Evolutionary conservation across 495 filamentous ascomycete species (phyloP).

Genomic region (Hypoxylon crocopeplum): DNA sequence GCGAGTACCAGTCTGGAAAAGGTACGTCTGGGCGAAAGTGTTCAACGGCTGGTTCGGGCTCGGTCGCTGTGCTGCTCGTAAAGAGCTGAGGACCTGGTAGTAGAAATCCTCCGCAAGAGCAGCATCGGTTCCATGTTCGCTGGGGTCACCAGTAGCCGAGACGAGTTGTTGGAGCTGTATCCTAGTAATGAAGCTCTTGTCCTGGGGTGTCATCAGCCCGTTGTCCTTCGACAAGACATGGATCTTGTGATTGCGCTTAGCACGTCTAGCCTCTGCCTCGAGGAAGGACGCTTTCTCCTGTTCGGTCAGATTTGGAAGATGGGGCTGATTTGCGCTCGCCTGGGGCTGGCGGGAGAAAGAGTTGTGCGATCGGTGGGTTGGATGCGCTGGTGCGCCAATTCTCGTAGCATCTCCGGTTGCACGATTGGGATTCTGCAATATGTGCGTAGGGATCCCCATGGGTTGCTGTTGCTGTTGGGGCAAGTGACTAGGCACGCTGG

Average conservation of each 20-base stretch:
- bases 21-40: slow-evolving; percentile 97
- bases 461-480: slow-evolving; percentile 53
- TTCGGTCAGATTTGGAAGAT: slow-evolving; percentile 78
- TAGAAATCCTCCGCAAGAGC: slow-evolving; percentile 93
- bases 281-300: slow-evolving; percentile 79
- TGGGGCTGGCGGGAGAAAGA: slow-evolving; percentile 47
- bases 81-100: slow-evolving; percentile 94
- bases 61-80: slow-evolving; percentile 84
- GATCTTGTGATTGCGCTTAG: slow-evolving; percentile 99
- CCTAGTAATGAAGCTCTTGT: slow-evolving; percentile 98
- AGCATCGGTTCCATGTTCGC: slow-evolving; percentile 78
- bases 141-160: slow-evolving; percentile 84
- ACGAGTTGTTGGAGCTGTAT: slow-evolving; percentile 98
- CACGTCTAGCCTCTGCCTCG: slow-evolving; percentile 89
- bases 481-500: slow-evolving; percentile 32
- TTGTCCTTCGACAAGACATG: slow-evolving; percentile 92
- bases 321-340: slow-evolving; percentile 71
- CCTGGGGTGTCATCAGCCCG: slow-evolving; percentile 97
- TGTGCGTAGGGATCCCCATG: slow-evolving; percentile 61
- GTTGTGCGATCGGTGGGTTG: slow-evolving; percentile 45
- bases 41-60: slow-evolving; percentile 89
- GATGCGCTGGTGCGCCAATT: slow-evolving; percentile 42
- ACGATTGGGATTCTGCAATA: slow-evolving; percentile 58
- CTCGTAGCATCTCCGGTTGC: slow-evolving; percentile 47
- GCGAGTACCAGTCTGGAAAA: slow-evolving; percentile 88